Percentiles rank a stretch among this genome's conserved stretches.
Evolutionary conservation across 768 basidiomycete genomes (phyloP).

Genomic region (Hysterangium stoloniferum): DNA sequence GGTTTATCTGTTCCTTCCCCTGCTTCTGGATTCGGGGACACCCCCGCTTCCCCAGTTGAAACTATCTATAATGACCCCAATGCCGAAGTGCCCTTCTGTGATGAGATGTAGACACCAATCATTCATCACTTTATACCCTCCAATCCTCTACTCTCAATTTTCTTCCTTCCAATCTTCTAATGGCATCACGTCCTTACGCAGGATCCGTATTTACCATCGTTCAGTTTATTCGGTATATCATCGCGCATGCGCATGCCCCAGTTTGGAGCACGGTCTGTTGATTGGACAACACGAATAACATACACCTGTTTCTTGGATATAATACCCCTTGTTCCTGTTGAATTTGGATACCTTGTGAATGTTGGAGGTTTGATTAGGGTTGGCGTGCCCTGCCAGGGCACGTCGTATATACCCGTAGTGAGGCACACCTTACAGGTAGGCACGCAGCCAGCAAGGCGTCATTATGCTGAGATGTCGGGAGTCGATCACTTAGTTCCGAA

Average conservation of each 20-base stretch:
- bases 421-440: too few species aligned
- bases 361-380: not conserved
- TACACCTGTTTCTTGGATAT: too few species aligned
- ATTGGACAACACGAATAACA: too few species aligned
- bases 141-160: too few species aligned
- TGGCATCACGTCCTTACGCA: too few species aligned
- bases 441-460: too few species aligned
- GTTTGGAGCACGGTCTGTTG: not conserved
- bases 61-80: constrained; percentile 25
- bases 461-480: too few species aligned
- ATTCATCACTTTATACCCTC: too few species aligned
- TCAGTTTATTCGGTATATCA: not conserved
- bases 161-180: too few species aligned
- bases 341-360: not conserved
- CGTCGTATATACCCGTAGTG: not conserved
- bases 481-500: too few species aligned
- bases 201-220: not conserved
- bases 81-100: constrained; percentile 43
- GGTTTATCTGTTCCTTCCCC: constrained; percentile 22
- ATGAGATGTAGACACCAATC: too few species aligned
- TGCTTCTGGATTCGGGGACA: constrained; percentile 13
- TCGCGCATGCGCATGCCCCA: not conserved
- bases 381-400: not conserved
- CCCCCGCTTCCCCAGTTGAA: constrained; percentile 17
- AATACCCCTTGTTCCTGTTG: not conserved